A percentile compares a stretch with the other conserved stretches of the same genome.
These are phyloP conservation scores for Kuraishia piskuri DNA, from an alignment of 805 yeast genomes.

Conservation along the genomic window DNA sequence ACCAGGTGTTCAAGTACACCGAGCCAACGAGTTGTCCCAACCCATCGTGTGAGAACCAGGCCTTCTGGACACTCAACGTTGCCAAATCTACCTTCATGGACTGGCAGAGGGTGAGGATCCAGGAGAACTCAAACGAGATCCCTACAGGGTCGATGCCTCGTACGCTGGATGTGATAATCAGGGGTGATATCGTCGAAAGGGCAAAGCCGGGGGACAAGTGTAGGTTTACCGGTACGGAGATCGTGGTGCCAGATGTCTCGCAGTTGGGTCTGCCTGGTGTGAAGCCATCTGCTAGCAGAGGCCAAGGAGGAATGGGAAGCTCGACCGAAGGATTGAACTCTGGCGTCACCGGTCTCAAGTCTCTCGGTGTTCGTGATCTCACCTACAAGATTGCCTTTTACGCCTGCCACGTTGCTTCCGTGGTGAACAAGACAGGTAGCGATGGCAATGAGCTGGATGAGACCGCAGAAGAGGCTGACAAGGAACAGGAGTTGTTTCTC, in stretches of 20 bases:
- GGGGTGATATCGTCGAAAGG: constrained; percentile 92
- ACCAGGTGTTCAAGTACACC: constrained; percentile 87
- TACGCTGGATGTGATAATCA: constrained; percentile 80
- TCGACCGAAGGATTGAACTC: constrained; percentile 60
- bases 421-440: constrained; percentile 20
- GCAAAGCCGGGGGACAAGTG: constrained; percentile 98
- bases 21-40: constrained; percentile 91
- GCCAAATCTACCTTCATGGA: constrained; percentile 82
- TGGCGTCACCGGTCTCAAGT: constrained; percentile 82
- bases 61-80: constrained; percentile 77
- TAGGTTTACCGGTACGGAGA: constrained; percentile 87
- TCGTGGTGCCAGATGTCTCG: constrained; percentile 89
- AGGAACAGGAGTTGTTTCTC: constrained; percentile 75
- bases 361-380: constrained; percentile 90
- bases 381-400: constrained; percentile 87
- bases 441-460: constrained; percentile 13
- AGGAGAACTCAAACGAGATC: constrained; percentile 92
- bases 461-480: constrained; percentile 36
- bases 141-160: constrained; percentile 99
- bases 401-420: constrained; percentile 82
- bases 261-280: constrained; percentile 95
- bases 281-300: constrained; percentile 75
- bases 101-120: constrained; percentile 95
- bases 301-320: constrained; percentile 45
- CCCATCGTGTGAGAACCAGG: constrained; percentile 80